Evolutionary conservation across 768 basidiomycete genomes (phyloP).

Genomic region (Leccinellum rugosiceps): DNA sequence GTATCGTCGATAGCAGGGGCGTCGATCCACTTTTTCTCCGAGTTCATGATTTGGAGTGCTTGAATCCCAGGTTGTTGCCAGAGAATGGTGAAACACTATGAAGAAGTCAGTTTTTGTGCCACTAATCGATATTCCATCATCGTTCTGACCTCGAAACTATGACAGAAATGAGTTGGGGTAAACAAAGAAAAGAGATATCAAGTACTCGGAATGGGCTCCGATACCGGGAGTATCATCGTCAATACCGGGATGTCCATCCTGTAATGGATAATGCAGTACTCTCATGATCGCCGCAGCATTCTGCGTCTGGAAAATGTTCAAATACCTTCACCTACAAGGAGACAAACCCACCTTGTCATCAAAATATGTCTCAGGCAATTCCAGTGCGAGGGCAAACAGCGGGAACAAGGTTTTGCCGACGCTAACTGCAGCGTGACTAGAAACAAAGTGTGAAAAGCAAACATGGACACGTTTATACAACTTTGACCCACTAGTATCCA

Average conservation of each 20-base stretch:
- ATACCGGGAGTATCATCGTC: conserved; percentile 77
- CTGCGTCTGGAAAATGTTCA: no score
- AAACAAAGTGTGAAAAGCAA: no score
- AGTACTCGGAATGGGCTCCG: conserved; percentile 71
- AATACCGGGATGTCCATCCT: conserved; percentile 43
- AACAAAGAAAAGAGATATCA: not conserved
- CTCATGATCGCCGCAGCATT: no score
- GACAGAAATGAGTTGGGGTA: not conserved
- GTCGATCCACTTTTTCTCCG: conserved; percentile 74
- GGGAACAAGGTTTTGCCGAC: no score
- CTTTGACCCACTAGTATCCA: conserved; percentile 57
- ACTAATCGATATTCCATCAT: not conserved
- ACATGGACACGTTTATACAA: no score
- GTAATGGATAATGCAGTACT: no score
- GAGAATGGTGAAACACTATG: conserved; percentile 82
- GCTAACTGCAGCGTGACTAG: no score
- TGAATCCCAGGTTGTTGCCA: conserved; percentile 74
- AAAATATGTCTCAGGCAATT: no score
- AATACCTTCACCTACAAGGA: no score
- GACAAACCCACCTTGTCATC: no score
- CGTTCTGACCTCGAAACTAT: conserved; percentile 41
- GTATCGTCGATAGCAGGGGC: conserved; percentile 77
- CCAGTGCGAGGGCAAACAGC: no score
- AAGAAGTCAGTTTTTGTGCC: not conserved
- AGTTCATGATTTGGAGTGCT: conserved; percentile 80